phyloP scores from a whole-genome alignment of 2,329 filamentous ascomycete genomes.

The Chaetomium sp. region DNA sequence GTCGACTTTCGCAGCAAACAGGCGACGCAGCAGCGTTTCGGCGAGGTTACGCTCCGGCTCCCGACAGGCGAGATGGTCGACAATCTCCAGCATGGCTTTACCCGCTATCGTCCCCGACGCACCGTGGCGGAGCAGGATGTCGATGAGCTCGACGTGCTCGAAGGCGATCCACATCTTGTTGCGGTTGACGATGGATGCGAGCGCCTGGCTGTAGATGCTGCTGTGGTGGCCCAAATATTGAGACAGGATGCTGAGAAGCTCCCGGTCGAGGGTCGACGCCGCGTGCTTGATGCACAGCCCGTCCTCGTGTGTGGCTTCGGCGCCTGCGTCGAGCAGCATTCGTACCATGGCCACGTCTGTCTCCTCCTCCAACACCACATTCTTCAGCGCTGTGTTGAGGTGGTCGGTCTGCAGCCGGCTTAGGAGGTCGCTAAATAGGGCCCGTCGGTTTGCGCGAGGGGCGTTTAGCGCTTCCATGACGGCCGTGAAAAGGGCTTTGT shows the following conservation, averaged over 20 bases:
- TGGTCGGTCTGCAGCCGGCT: slow-evolving; percentile 20
- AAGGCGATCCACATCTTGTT: slow-evolving; percentile 23
- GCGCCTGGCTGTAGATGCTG: slow-evolving; percentile 18
- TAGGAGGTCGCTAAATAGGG: slow-evolving; percentile 17
- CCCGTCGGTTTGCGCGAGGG: slow-evolving; percentile 8
- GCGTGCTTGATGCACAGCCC: slow-evolving; percentile 25
- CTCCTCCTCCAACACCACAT: slow-evolving; percentile 17
- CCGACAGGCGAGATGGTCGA: slow-evolving; percentile 20
- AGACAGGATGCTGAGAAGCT: slow-evolving; percentile 18
- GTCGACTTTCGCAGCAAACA: slow-evolving; percentile 20
- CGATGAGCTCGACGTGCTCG: slow-evolving; percentile 22
- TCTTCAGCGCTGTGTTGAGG: slow-evolving; percentile 23
- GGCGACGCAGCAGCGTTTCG: slow-evolving; percentile 15
- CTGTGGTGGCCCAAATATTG: slow-evolving; percentile 15
- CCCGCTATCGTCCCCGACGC: slow-evolving; percentile 17
- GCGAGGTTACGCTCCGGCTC: slow-evolving; percentile 12
- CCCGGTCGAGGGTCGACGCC: slow-evolving; percentile 18
- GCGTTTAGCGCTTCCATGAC: slow-evolving; percentile 19
- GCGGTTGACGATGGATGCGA: slow-evolving; percentile 18
- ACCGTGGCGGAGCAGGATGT: slow-evolving; percentile 21
- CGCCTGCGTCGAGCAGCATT: slow-evolving; percentile 22
- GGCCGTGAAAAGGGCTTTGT: slow-evolving; percentile 21
- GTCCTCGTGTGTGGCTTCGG: slow-evolving; percentile 21
- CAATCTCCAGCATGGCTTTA: slow-evolving; percentile 21
- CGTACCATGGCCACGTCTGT: slow-evolving; percentile 19